These are phyloP conservation scores for Fraxinus anomala DNA, from an alignment of 257 asterid species.

Conservation along the genomic window DNA sequence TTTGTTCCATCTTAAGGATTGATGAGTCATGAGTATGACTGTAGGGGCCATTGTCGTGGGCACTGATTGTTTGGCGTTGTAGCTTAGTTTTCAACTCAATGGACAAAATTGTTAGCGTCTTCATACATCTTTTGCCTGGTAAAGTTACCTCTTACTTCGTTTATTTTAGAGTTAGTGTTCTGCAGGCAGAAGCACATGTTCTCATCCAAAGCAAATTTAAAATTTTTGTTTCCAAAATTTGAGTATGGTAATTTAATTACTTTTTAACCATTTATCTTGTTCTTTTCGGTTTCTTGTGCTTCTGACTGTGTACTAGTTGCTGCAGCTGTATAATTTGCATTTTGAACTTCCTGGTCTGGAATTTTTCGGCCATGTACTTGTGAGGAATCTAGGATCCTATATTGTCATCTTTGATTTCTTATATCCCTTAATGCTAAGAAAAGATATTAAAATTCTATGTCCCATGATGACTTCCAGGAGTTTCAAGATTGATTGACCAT, in stretches of 20 bases:
- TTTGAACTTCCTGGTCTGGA: neutral
- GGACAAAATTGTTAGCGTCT: conserved; percentile 95
- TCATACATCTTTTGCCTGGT: conserved; percentile 98
- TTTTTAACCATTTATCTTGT: neutral
- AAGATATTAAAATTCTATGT: neutral
- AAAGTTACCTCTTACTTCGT: conserved; percentile 28
- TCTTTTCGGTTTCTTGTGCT: neutral
- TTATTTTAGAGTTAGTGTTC: conserved; percentile 11
- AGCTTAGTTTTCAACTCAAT: conserved; percentile 95
- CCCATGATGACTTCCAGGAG: neutral
- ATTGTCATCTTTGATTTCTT: neutral
- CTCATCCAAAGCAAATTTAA: neutral
- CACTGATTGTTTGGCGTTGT: conserved; percentile 90
- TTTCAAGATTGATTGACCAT: neutral
- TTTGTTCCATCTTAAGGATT: conserved; percentile 20
- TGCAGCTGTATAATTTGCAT: neutral
- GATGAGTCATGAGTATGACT: conserved; percentile 20
- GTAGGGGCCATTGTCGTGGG: conserved; percentile 99
- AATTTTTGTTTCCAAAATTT: neutral
- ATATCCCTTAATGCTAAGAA: neutral
- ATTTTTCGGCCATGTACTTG: neutral
- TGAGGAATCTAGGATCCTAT: neutral
- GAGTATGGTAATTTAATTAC: neutral
- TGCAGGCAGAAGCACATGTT: neutral
- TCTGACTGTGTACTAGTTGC: neutral